phyloP scores from a whole-genome alignment of 805 yeast genomes.

The Metschnikowia cubensis region DNA sequence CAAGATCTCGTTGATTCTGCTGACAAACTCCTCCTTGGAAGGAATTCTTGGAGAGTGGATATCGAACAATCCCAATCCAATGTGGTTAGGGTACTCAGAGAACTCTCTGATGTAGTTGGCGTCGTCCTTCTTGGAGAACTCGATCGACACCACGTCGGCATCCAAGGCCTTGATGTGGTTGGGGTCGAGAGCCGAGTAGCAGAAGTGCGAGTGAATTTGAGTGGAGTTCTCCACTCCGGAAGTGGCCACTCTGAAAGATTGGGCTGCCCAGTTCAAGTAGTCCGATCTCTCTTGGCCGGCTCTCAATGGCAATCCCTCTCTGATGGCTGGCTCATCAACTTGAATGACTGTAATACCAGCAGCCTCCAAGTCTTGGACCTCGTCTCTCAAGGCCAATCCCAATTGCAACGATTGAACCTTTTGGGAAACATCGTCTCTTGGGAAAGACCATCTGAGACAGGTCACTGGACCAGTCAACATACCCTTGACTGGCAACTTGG shows the following conservation, averaged over 20 bases:
- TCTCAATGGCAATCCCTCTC: constrained; percentile 99
- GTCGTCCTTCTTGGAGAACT: constrained; percentile 99
- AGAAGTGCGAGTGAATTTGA: constrained; percentile 99
- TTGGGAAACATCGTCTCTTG: constrained; percentile 96
- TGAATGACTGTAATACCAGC: constrained; percentile 98
- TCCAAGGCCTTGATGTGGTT: constrained; percentile 99
- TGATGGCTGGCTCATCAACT: constrained; percentile 99
- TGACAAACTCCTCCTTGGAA: constrained; percentile 91
- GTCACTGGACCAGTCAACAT: constrained; percentile 99
- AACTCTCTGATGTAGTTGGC: constrained; percentile 97
- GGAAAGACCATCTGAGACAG: constrained; percentile 99
- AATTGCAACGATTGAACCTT: constrained; percentile 94
- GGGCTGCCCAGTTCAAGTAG: constrained; percentile 98
- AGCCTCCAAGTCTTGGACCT: constrained; percentile 95
- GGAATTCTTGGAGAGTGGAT: constrained; percentile 99
- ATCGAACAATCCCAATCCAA: constrained; percentile 98
- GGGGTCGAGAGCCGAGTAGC: constrained; percentile 99
- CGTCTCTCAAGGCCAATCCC: constrained; percentile 97
- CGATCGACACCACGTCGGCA: constrained; percentile 98
- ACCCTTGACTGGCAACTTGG: constrained; percentile 97
- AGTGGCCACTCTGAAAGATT: constrained; percentile 98
- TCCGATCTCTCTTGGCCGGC: constrained; percentile 95
- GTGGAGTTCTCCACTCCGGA: constrained; percentile 94
- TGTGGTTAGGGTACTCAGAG: constrained; percentile 98
- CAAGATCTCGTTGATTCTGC: constrained; percentile 90